Evolutionary conservation across 495 filamentous ascomycete genomes (phyloP).

Genomic region (Pyrenula aspistea): DNA sequence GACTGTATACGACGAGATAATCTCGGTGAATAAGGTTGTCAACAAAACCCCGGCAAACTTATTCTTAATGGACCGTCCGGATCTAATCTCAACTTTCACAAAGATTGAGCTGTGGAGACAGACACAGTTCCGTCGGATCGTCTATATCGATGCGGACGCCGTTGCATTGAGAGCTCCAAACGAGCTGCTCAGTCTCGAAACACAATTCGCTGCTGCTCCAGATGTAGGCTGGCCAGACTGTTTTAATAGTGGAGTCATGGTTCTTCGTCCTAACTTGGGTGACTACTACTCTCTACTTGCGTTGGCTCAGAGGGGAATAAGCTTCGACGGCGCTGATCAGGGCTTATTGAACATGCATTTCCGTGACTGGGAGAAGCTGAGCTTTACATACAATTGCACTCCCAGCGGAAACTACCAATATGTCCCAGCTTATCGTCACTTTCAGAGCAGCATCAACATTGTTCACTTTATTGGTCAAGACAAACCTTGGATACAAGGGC

Average conservation of each 20-base stretch:
- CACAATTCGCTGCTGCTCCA: slow-evolving; percentile 77
- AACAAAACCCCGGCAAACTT: slow-evolving; percentile 74
- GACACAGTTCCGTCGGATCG: slow-evolving; percentile 76
- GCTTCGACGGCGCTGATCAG: slow-evolving; percentile 96
- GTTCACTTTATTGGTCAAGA: slow-evolving; percentile 87
- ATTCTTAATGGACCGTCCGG: slow-evolving; percentile 79
- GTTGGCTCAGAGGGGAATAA: slow-evolving; percentile 73
- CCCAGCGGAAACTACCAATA: slow-evolving; percentile 92
- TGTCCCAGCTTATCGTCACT: slow-evolving; percentile 86
- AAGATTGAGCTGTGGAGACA: slow-evolving; percentile 94
- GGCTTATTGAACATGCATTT: slow-evolving; percentile 94
- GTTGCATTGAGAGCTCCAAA: slow-evolving; percentile 80
- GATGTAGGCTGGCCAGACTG: slow-evolving; percentile 98
- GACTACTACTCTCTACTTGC: slow-evolving; percentile 77
- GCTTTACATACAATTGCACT: slow-evolving; percentile 95
- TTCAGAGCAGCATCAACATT: slow-evolving; percentile 72
- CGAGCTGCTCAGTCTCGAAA: slow-evolving; percentile 71
- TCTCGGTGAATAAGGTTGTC: slow-evolving; percentile 66
- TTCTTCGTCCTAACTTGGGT: slow-evolving; percentile 70
- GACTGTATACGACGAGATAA: slow-evolving; percentile 79
- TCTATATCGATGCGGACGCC: slow-evolving; percentile 88
- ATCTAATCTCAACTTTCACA: slow-evolving; percentile 84
- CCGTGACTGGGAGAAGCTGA: slow-evolving; percentile 72
- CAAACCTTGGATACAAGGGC: slow-evolving; percentile 77
- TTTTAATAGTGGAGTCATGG: slow-evolving; percentile 97